These are phyloP conservation scores for Magnusiomyces tetraspermus DNA, from an alignment of 1,139 yeast species.

Conservation along the genomic window DNA sequence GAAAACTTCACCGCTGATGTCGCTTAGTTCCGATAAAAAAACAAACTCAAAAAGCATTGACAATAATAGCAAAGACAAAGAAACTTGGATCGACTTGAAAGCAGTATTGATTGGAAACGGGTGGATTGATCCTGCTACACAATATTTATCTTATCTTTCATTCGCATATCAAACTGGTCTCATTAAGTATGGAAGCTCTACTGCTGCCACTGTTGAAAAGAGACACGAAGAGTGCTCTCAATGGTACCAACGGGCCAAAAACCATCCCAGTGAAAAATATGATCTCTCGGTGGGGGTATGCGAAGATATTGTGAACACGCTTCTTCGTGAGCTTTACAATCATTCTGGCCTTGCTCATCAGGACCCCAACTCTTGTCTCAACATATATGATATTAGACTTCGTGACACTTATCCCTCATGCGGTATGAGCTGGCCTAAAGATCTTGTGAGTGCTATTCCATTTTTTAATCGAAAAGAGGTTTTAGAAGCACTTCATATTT, in stretches of 20 bases:
- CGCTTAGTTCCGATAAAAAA: slow-evolving; percentile 11
- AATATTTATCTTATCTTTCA: slow-evolving; percentile 74
- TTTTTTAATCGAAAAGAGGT: slow-evolving; percentile 54
- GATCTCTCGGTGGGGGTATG: slow-evolving; percentile 21
- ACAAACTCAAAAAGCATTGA: slow-evolving; percentile 5
- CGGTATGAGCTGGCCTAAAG: slow-evolving; percentile 93
- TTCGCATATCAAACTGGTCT: slow-evolving; percentile 55
- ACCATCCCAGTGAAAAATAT: slow-evolving; percentile 20
- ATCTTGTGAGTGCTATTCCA: slow-evolving; percentile 46
- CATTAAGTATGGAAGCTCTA: slow-evolving; percentile 32
- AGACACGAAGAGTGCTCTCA: slow-evolving; percentile 27
- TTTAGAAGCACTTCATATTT: slow-evolving; percentile 41
- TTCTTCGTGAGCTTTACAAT: slow-evolving; percentile 17
- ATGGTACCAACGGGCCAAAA: slow-evolving; percentile 23
- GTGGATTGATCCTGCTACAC: slow-evolving; percentile 87
- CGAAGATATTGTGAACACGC: slow-evolving; percentile 23
- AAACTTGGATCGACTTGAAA: slow-evolving; percentile 38
- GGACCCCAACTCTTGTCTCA: slow-evolving; percentile 44
- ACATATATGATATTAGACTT: slow-evolving; percentile 72
- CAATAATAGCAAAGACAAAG: not conserved
- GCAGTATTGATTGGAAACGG: slow-evolving; percentile 89
- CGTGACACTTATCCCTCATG: slow-evolving; percentile 73
- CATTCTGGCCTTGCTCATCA: slow-evolving; percentile 17
- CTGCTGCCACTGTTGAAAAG: slow-evolving; percentile 28
- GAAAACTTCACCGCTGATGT: slow-evolving; percentile 10